Base-by-base conservation (phyloP, 495 filamentous ascomycete species). In the Pyrenula aspistea region DNA sequence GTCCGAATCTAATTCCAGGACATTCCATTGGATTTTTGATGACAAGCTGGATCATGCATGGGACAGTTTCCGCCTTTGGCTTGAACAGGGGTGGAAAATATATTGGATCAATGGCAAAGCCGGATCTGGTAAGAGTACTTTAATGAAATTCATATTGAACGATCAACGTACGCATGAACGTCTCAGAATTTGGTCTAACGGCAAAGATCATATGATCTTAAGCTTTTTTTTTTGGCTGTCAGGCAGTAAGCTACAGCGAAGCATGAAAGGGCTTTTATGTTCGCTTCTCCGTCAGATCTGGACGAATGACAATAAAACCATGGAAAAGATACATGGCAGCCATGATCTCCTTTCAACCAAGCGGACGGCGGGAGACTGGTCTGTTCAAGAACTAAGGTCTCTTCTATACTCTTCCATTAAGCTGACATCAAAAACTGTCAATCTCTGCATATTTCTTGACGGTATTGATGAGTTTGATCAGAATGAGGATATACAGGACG, bases 391-490 rank as follows among this genome's bases (percentile, higher is more conserved):
- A 52, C 50, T 52, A 8, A 4, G 19, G 19, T 4, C 20, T 21
- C 50, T 52, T 19, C 11, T 52, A 4, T n/a, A 8, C 19, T 21
- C n/a, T 21, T 21, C 50, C 8, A 24, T 52, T 52, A 10, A 20
- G 8, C 19, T 10, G 10, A 10, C 22, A 19, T 8, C 8, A 8
- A 19, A 52, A 24, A 52, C 8, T 20, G 10, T 4, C 8, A 4
- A 10, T 52, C 51, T 78, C 20, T 78, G 71, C 59, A 69, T 80
- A 48, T 72, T 78, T 31, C 68, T 80, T 24, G 78, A 79, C 56
- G 75, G 73, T 1, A 60, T 78, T 0, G 76, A 77, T 51, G 75
- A 79, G 53, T 73, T 62, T 55, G 56, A 69, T 2, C 69, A 63
- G 2, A 55, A 54, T 50, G 62, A 57, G 22, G 50, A 52, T 20